A percentile compares a stretch with the other conserved stretches of the same genome.
phyloP scores from a whole-genome alignment of 768 basidiomycete species.

The Sporobolomyces roseus region DNA sequence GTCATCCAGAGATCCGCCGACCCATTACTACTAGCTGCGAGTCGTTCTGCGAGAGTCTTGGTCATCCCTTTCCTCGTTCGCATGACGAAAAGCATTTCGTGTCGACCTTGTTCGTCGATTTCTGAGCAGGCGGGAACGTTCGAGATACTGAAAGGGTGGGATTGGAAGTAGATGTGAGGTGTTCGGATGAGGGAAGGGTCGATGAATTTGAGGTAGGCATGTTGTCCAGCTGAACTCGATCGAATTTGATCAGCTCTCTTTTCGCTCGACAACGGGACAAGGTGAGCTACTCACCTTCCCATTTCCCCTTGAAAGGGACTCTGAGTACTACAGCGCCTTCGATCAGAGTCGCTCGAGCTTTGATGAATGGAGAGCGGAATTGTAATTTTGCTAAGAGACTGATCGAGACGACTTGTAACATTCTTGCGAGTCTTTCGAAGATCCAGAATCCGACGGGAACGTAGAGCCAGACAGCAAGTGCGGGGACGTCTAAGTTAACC shows the following conservation, averaged over 20 bases:
- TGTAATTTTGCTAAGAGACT: constrained; percentile 11
- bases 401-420: constrained; percentile 24
- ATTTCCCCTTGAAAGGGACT: constrained; percentile 35
- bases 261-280: background rate
- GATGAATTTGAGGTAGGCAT: constrained; percentile 32
- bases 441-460: constrained; percentile 33
- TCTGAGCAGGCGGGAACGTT: constrained; percentile 31
- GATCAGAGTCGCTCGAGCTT: constrained; percentile 28
- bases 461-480: constrained; percentile 33
- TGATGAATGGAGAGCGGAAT: constrained; percentile 28
- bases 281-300: constrained; percentile 17
- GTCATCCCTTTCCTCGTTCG: constrained; percentile 36
- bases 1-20: constrained; percentile 17
- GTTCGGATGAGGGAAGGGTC: constrained; percentile 18
- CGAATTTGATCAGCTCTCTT: background rate
- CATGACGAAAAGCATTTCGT: constrained; percentile 40
- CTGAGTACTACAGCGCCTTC: constrained; percentile 32
- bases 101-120: constrained; percentile 18
- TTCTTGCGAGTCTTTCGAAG: constrained; percentile 31
- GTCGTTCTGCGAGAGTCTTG: constrained; percentile 21
- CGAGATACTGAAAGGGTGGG: constrained; percentile 38
- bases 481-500: constrained; percentile 26
- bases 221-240: background rate
- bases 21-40: constrained; percentile 9
- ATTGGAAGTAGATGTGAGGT: constrained; percentile 29